Base-by-base conservation (phyloP, 768 basidiomycete genomes). In the Trametes sanguinea region DNA sequence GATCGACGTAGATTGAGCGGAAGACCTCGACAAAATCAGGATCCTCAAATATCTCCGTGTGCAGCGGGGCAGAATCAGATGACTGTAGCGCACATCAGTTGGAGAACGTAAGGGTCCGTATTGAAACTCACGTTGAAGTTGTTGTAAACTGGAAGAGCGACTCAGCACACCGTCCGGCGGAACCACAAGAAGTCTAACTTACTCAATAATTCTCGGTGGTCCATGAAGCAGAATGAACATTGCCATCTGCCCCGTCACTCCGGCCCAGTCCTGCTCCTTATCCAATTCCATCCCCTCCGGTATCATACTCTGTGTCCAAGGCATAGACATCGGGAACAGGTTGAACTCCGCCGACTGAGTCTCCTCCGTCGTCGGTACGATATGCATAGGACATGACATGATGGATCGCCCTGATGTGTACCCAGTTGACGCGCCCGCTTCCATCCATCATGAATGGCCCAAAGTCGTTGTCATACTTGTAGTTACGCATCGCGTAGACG, bases 141-240 rank as follows among this genome's bases (percentile, higher is more conserved):
- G 63, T 89, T 89, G 62, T 81, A 86, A 43, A 75, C 84, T 86
- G 52, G 6, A 16, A 27, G 9, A 33, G 54, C 48, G 0, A 27
- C 5, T 29, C 22, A 40, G 46, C 17, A 11, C 30, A n/a, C n/a
- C 14, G 37, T 22, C 1, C 42, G 22, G 7, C 27, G 27, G 1
- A 7, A 32, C 7, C 16, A 29, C 9, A 30, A 30, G 16, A 32
- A 35, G 30, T n/a, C 7, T 13, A 37, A 76, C 87, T 71, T 67
- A 90, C 88, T 73, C 44, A 88, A 66, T 40, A 90, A 77, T 50
- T 86, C 85, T 5, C 85, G 74, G 67, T 90, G 88, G 69, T 90
- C 88, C 54, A 82, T 80, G 67, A 87, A 90, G 54, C 82, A 85
- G 67, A 88, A 89, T n/a, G 82, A 80, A 11, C 85, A 80, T 4